Evolutionary conservation across 495 filamentous ascomycete genomes (phyloP), one percentile per base, ranked within the genome.

Genomic region (Penicillium diatomitis): DNA sequence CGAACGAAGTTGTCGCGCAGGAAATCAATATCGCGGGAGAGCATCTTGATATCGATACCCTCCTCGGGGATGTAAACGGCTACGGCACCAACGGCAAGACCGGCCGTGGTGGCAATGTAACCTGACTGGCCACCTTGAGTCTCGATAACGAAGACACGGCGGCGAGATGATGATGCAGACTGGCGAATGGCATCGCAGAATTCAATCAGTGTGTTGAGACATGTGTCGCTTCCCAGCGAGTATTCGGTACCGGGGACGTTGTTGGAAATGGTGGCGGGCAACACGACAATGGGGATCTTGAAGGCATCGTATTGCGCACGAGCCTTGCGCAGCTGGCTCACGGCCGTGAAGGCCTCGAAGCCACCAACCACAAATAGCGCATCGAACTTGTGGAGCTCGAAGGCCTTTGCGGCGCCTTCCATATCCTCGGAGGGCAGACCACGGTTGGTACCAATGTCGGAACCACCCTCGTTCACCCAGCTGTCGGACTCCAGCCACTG

Each of bases 241-340:
- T 95, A 99, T 67, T 99, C 94, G 9, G 90, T 96, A 6, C 94
- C 94, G 0, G 92, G 94, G 6, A 99, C 94, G 66, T 99, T 99
- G 74, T 97, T 97, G 56, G 85, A 90, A 62, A 99, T 90, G 29
- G 94, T 99, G n/a, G 94, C 94, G 11, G 94, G 94, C 9, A 97
- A 74, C 28, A 95, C 76, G 27, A 83, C 78, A 80, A 97, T 90
- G 42, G 94, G 94, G 54, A 99, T 97, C 63, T 87, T 87, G 55
- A 99, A 87, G 4, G 87, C 82, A 7, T 84, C 77, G 64, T 85
- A 96, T 43, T 86, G 72, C 7, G 81, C 76, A 46, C 89, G 76
- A 3, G 85, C 90, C 67, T 85, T 78, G 48, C 91, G 81, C 36
- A 99, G 75, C 65, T 97, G 83, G 35, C 84, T 85, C 41, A 96